Percentiles rank a stretch among this genome's conserved stretches.
These are phyloP conservation scores for Musa itinerans DNA, from an alignment of 176 grass and related monocot species.

Conservation along the genomic window DNA sequence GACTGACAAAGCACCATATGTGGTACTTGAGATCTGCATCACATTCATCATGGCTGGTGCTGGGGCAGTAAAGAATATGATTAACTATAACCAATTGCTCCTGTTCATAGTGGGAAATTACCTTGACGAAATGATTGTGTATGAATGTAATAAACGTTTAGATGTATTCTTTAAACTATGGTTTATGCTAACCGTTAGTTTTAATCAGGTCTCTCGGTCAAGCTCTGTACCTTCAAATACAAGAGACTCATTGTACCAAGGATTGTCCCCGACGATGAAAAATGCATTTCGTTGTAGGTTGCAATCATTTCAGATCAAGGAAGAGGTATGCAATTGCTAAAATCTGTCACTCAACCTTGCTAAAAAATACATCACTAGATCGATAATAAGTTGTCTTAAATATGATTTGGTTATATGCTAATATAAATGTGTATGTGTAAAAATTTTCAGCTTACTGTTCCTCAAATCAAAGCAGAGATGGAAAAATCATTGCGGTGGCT, in stretches of 20 bases:
- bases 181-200: neutral
- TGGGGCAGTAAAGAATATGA: neutral
- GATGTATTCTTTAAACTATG: neutral
- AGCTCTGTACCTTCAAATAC: conserved; percentile 48
- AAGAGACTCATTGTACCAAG: conserved; percentile 78
- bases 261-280: conserved; percentile 71
- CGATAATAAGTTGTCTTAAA: neutral
- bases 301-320: conserved; percentile 61
- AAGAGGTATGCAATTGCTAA: conserved; percentile 51
- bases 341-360: conserved; percentile 13
- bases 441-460: conserved; percentile 57
- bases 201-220: conserved; percentile 56
- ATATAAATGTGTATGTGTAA: conserved; percentile 8
- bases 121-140: neutral
- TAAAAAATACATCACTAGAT: neutral
- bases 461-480: conserved; percentile 93
- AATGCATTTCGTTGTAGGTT: conserved; percentile 55
- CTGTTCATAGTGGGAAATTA: neutral
- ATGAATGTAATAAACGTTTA: neutral
- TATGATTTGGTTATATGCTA: neutral
- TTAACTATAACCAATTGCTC: neutral
- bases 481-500: conserved; percentile 87
- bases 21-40: neutral
- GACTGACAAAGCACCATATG: neutral
- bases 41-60: neutral